A percentile compares a stretch with the other conserved stretches of the same genome.
Conservation (phyloP, 768 basidiomycete species). For the Flagelloscypha sp. region DNA sequence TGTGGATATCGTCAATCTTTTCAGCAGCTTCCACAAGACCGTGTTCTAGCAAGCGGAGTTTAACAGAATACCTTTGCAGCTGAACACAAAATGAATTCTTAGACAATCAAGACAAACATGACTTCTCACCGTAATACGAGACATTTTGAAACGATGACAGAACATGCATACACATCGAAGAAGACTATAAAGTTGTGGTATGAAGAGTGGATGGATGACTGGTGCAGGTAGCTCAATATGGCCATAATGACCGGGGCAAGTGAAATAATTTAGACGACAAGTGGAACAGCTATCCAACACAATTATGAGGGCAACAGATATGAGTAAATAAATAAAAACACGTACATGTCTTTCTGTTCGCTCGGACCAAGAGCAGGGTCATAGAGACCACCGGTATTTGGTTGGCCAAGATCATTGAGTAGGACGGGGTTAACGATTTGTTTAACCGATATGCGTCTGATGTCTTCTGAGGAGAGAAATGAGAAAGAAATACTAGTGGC, state of each 20-base stretch:
- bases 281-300: slow-evolving; percentile 68
- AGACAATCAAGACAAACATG: neutral
- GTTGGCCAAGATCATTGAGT: slow-evolving; percentile 88
- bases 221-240: slow-evolving; percentile 95
- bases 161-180: slow-evolving; percentile 86
- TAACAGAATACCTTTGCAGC: slow-evolving; percentile 79
- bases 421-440: slow-evolving; percentile 91
- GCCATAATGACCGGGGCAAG: slow-evolving; percentile 96
- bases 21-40: slow-evolving; percentile 81
- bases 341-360: slow-evolving; percentile 84
- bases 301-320: slow-evolving; percentile 7
- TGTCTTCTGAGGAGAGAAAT: slow-evolving; percentile 80
- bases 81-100: slow-evolving; percentile 23
- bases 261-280: slow-evolving; percentile 87
- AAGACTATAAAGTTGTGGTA: slow-evolving; percentile 82
- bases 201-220: slow-evolving; percentile 94
- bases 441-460: slow-evolving; percentile 93
- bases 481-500: slow-evolving; percentile 87
- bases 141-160: slow-evolving; percentile 87
- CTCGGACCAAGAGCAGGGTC: slow-evolving; percentile 92
- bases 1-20: slow-evolving; percentile 61
- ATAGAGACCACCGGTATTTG: slow-evolving; percentile 87
- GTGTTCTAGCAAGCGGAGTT: slow-evolving; percentile 80
- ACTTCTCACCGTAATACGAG: slow-evolving; percentile 54
- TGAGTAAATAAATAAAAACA: slow-evolving; percentile 12